Base-by-base conservation (phyloP, 2,329 filamentous ascomycete genomes). In the Cladophialophora yegresii region DNA sequence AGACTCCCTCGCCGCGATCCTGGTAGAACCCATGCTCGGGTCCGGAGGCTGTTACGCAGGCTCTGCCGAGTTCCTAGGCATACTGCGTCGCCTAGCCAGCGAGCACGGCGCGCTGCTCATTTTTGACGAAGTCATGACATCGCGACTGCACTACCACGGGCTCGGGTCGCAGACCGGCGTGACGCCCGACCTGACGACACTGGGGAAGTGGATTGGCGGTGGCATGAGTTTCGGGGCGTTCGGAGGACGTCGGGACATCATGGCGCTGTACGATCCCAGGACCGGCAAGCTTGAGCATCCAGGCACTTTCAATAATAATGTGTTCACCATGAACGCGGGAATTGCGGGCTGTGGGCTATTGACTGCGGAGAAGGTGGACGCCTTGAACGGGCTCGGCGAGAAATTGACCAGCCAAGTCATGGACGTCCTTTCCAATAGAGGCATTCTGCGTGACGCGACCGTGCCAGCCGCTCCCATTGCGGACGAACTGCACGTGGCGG, bases 81-180 rank as follows among this genome's bases (percentile, higher is more conserved):
- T 78, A 1, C 74, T 89, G 4, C 82, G 83, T 51, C 73, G 78
- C 0, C 76, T 79, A 5, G 81, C 85, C 1, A 76, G 74, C 32
- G 75, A 81, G 71, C 74, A 78, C 0, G 83, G 82, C 1, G 84
- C 84, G 0, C 63, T 91, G 0, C 82, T 91, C 67, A 85, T 91
- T 40, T 77, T 89, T 13, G 89, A 91, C 72, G 89, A 91, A 75
- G 88, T 91, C 5, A 88, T 89, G 83, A 89, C 87, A 0, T 87
- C 84, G 3, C 80, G 88, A 1, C 75, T 89, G 30, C 75, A 79
- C 20, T 77, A 77, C 1, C 76, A 79, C 6, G 87, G 88, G 0
- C 73, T 86, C 2, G 79, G 81, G 5, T 71, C 74, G 28, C 57
- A 55, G 30, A 60, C 43, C 20, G 59, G 63, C 33, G 72, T 87